Evolutionary conservation across 2,329 filamentous ascomycete genomes (phyloP), one percentile per base, ranked within the genome.

Genomic region (Clonostachys byssicola): DNA sequence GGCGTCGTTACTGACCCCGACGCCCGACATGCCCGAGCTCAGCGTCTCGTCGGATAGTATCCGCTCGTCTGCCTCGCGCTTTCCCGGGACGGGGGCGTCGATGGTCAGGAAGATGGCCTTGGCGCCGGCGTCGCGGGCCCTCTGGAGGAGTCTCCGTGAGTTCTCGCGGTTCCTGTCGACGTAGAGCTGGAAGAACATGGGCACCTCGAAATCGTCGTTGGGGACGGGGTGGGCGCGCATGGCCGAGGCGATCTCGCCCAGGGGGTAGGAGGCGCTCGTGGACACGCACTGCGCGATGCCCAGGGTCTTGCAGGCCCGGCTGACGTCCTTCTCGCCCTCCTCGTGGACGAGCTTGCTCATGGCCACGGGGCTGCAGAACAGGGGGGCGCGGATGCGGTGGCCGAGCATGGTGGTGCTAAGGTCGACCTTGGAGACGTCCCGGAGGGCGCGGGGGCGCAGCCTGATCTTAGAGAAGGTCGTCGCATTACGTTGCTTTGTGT

Each of bases 341-440:
- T 77, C 73, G 55, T 88, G 82, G 42, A 83, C 80, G 47, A 86
- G 62, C 44, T 73, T 75, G 5, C 79, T 82, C 76, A 86, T 82
- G 3, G 81, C 81, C 2, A 83, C 81, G 1, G 84, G 83, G 34
- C 79, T 77, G 51, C 80, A 76, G 59, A 86, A 86, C 30, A 88
- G 68, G 0, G 84, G 84, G 5, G 81, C 65, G 33, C 66, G 69
- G 48, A 77, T 70, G 5, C 65, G 58, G 34, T 70, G 62, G 0
- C 81, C 81, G 2, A 87, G 65, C 34, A 87, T 79, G 10, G 63
- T 73, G 2, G 80, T 75, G 5, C 59, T 58, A 0, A 76, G 74
- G 54, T 74, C 64, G 6, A 82, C 75, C 8, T 49, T 51, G 14
- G 72, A 70, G 6, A 87, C 83, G 54, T 83, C 73, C 36, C 71